These are phyloP conservation scores for Tuber microsphaerosporum DNA, from an alignment of 495 filamentous ascomycete genomes.

Conservation along the genomic window DNA sequence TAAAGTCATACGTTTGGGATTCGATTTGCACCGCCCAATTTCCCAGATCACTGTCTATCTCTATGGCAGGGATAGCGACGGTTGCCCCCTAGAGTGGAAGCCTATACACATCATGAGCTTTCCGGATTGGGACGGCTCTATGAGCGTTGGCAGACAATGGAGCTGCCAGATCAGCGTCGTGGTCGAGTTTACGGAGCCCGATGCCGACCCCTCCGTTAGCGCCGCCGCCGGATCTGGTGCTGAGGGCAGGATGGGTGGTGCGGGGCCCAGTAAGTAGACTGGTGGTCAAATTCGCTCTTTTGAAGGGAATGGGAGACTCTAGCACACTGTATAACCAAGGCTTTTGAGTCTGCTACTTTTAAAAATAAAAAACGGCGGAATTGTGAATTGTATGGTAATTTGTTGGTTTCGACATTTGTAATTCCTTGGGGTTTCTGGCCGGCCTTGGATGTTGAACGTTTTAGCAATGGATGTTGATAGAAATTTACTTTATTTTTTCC, in stretches of 20 bases:
- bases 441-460: neutral
- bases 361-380: neutral
- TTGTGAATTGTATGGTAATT: neutral
- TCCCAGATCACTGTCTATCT: neutral
- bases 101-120: neutral
- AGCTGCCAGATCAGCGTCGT: neutral
- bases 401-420: neutral
- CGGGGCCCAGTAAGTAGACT: neutral
- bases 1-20: neutral
- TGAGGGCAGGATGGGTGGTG: neutral
- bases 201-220: too few relatives aligned
- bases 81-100: neutral
- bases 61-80: neutral
- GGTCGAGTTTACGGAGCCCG: neutral
- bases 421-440: neutral
- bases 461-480: neutral
- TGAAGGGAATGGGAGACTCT: neutral
- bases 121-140: neutral
- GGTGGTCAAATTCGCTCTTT: neutral
- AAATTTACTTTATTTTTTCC: neutral
- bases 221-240: neutral
- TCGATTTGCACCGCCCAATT: neutral
- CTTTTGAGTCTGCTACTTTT: neutral
- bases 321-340: neutral
- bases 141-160: neutral